Evolutionary conservation across 2,329 filamentous ascomycete genomes (phyloP), one percentile per base, ranked within the genome.

Genomic region (Venturiaceae sp.): DNA sequence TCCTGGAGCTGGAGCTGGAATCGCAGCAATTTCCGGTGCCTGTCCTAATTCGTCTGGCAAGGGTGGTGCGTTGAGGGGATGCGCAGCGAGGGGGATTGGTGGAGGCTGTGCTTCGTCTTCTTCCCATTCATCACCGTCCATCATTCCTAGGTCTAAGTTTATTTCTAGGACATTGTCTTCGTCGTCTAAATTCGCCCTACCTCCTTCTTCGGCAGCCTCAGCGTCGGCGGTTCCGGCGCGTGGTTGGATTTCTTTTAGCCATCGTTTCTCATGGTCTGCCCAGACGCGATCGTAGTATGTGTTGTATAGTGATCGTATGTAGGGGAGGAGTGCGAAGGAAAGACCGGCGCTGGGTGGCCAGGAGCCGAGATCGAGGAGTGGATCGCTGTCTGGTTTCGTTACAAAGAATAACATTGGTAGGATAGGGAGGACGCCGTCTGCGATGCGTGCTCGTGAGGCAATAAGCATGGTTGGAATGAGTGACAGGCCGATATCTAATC

Each of bases 301-400:
- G 58, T 83, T 83, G 70, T 90, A 90, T 23, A 80, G 74, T 33
- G 78, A 78, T 56, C 85, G 81, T 2, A 87, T 65, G 63, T 87
- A 87, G 0, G 86, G 86, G 3, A 90, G 70, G 4, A 83, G 75
- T 2, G 84, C 83, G 63, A 89, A 82, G 2, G 83, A 81, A 63
- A 87, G 80, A 28, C 82, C 80, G 14, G 85, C 81, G 52, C 80
- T 83, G 1, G 86, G 86, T 3, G 86, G 84, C 83, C 83, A 86
- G 47, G 82, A 32, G n/a, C 76, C 74, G 50, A 83, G 70, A 61
- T 84, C 78, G 4, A 81, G 68, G 50, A 72, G 61, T 8, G 72
- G 67, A 14, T 76, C 71, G 39, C 68, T 66, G 0, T 69, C 65
- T 6, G 64, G 73, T 62, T 77, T 75, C 39, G 76, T 81, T 41